Evolutionary conservation across 2,329 filamentous ascomycete species (phyloP), one percentile per base, ranked within the genome.

Genomic region (Pseudogymnoascus sp.): DNA sequence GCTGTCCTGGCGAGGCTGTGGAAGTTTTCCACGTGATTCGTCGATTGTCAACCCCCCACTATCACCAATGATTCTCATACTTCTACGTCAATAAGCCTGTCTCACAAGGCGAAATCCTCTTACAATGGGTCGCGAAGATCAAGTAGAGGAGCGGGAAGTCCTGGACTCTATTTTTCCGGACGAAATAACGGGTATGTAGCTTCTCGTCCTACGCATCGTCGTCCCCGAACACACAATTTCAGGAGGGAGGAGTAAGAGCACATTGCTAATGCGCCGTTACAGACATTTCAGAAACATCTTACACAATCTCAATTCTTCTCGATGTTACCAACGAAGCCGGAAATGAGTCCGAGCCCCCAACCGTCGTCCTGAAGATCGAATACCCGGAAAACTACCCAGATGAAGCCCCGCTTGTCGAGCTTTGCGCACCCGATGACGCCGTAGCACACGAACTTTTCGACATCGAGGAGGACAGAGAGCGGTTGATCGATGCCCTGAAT

Each of bases 111-210:
- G 42, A 56, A 56, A 19, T 56, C 29, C 59, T 60, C 33, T 40
- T 17, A 78, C 66, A 7, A 88, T 88, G 86, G 85, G 85, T 60
- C 82, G 79, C 74, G 93, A 97, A 81, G 95, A 99, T 65, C 95
- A 99, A 76, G 79, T 88, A 68, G 95, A 99, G 79, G 95, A 99
- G 83, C 88, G 93, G 66, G 95, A 99, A 77, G 93, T 99, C 70
- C 91, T 99, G 74, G 91, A 96, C 73, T 97, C 93, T 65, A 99
- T 99, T 73, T 99, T 97, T 70, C 92, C 95, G 1, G 93, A 99
- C 65, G 95, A 99, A 79, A 96, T 99, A 70, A 93, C 88, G 83
- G 89, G 92, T 93, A 72, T 59, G 75, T 67, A 35, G 21, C 53
- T 21, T 37, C 10, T 62, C 61, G 37, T 35, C 53, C 44, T 65